These are phyloP conservation scores for Didymella glomerata DNA, from an alignment of 2,329 filamentous ascomycete species.

Conservation along the genomic window DNA sequence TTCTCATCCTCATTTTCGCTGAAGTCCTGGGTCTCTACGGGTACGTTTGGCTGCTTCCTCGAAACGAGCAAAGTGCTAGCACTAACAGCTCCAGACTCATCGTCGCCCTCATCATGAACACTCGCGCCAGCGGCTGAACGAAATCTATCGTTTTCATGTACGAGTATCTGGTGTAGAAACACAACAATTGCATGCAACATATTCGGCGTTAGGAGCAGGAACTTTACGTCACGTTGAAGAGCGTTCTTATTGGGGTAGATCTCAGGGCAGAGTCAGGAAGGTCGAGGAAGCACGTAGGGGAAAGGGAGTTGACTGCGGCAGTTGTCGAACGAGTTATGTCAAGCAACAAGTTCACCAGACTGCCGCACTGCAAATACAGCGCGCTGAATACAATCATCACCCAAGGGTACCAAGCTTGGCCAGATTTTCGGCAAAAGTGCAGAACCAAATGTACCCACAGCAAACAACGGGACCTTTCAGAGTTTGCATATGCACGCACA, in stretches of 20 bases:
- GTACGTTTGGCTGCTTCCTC: constrained; percentile 61
- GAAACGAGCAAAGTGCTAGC: background rate
- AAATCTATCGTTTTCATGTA: constrained; percentile 32
- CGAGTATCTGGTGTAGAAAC: constrained; percentile 39
- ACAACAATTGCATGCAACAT: constrained; percentile 21
- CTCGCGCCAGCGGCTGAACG: constrained; percentile 71
- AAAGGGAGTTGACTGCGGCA: constrained; percentile 2
- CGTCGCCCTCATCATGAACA: constrained; percentile 92
- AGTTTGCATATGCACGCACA: background rate
- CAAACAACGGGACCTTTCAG: background rate
- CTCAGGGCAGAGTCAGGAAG: background rate
- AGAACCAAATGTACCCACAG: background rate
- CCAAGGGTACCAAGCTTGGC: background rate
- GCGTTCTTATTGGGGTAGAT: constrained; percentile 3
- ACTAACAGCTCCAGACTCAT: constrained; percentile 71
- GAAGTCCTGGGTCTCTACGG: constrained; percentile 97
- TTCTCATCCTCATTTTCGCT: constrained; percentile 96
- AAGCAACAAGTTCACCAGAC: background rate
- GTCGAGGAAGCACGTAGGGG: background rate
- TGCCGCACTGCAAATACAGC: background rate
- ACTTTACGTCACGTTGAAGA: background rate
- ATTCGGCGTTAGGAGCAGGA: constrained; percentile 19
- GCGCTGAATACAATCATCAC: constrained; percentile 4
- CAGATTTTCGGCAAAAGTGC: background rate
- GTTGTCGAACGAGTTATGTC: background rate